These are phyloP conservation scores for Ambrosia hybrid DNA, from an alignment of 140 eudicot species.

Conservation along the genomic window DNA sequence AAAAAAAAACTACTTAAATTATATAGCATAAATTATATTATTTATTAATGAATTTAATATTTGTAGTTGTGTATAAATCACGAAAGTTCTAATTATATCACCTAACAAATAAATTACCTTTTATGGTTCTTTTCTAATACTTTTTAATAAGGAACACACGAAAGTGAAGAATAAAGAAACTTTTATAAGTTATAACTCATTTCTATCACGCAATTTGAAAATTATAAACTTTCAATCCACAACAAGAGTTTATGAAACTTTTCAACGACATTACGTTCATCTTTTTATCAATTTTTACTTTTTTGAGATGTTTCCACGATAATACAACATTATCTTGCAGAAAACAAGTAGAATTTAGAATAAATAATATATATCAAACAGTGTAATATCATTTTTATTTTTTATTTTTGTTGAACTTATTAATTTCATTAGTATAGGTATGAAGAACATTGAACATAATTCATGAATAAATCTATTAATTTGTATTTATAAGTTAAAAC, in stretches of 20 bases:
- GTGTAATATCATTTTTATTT: not conserved
- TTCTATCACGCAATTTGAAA: constrained; percentile 12
- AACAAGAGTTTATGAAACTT: constrained; percentile 2
- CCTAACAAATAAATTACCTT: not conserved
- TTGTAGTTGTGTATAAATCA: not conserved
- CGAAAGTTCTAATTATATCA: not conserved
- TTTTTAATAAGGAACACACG: not conserved
- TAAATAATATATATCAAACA: no score
- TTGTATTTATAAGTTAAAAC: not conserved
- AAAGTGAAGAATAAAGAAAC: constrained; percentile 20
- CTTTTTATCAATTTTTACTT: constrained; percentile 1
- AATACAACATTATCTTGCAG: not conserved
- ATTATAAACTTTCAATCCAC: constrained; percentile 5
- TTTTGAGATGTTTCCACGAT: not conserved
- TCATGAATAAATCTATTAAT: not conserved
- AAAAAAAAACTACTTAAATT: not conserved
- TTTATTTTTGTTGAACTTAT: not conserved
- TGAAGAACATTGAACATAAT: not conserved
- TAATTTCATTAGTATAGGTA: not conserved
- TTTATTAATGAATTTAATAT: not conserved
- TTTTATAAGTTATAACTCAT: not conserved
- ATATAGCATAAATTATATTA: not conserved
- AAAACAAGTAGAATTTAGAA: not conserved
- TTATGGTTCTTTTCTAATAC: not conserved
- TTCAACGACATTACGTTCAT: constrained; percentile 6